phyloP scores from a whole-genome alignment of 768 basidiomycete genomes.

The Pulveroboletus ravenelii region DNA sequence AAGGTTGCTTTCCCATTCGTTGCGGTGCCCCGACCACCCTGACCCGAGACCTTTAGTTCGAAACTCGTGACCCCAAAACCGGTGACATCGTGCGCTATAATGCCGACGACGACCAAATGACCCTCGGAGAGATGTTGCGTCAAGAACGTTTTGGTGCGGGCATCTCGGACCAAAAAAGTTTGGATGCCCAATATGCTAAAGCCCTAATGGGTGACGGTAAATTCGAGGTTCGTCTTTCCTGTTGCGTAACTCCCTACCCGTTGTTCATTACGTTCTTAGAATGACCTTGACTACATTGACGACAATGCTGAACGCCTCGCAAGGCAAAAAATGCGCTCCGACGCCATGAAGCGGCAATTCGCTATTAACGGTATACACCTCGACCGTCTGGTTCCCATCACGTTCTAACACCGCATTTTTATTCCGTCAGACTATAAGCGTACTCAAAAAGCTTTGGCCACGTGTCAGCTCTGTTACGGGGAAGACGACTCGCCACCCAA shows the following conservation, averaged over 20 bases:
- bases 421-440: constrained; percentile 75
- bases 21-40: not conserved
- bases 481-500: constrained; percentile 89
- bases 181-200: constrained; percentile 85
- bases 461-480: constrained; percentile 86
- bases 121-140: constrained; percentile 86
- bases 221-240: constrained; percentile 57
- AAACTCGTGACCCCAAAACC: constrained; percentile 85
- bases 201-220: constrained; percentile 86
- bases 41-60: constrained; percentile 46
- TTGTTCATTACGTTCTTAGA: constrained; percentile 37
- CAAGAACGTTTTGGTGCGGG: constrained; percentile 91
- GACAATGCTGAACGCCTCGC: constrained; percentile 93
- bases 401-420: not conserved
- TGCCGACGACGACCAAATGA: constrained; percentile 82
- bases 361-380: constrained; percentile 79
- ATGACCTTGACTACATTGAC: constrained; percentile 91
- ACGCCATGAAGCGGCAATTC: constrained; percentile 95
- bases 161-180: constrained; percentile 82
- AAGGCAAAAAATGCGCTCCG: constrained; percentile 91
- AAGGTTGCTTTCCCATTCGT: constrained; percentile 39
- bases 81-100: constrained; percentile 88
- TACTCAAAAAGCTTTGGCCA: constrained; percentile 84
- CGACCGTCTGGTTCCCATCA: not conserved
- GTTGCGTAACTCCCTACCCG: not conserved